phyloP scores from a whole-genome alignment of 805 yeast genomes.

The Myxozyma vanderwaltii region DNA sequence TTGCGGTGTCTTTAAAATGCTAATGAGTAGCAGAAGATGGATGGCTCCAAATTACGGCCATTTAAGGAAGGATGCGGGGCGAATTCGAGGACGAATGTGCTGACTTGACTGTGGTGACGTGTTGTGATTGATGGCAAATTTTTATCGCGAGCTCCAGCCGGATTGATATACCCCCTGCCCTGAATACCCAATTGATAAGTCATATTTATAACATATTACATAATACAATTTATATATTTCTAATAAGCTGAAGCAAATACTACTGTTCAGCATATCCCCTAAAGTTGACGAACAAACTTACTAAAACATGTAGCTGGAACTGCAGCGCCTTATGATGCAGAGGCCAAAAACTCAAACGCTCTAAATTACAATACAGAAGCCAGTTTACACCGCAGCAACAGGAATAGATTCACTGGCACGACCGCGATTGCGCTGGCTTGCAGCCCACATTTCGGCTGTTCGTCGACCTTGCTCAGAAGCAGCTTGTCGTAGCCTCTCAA shows the following conservation, averaged over 20 bases:
- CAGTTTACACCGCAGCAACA: not conserved
- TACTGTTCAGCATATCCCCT: no score
- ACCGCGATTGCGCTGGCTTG: conserved; percentile 3
- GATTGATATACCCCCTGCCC: not conserved
- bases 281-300: no score
- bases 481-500: conserved; percentile 14
- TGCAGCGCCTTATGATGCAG: not conserved
- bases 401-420: not conserved
- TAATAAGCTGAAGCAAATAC: no score
- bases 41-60: conserved; percentile 4
- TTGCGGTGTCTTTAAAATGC: conserved; percentile 8
- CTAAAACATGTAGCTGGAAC: no score
- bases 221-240: no score
- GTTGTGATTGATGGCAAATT: conserved; percentile 10
- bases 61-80: not conserved
- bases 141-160: not conserved
- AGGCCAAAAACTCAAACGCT: not conserved
- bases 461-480: conserved; percentile 24
- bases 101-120: conserved; percentile 6
- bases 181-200: not conserved
- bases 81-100: not conserved
- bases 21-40: conserved; percentile 7
- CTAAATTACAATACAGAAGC: not conserved
- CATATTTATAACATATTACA: not conserved
- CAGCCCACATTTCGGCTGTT: conserved; percentile 28